These are phyloP conservation scores for Isoetes taiwanensis DNA, from an alignment of 75 land plant species.

Conservation along the genomic window DNA sequence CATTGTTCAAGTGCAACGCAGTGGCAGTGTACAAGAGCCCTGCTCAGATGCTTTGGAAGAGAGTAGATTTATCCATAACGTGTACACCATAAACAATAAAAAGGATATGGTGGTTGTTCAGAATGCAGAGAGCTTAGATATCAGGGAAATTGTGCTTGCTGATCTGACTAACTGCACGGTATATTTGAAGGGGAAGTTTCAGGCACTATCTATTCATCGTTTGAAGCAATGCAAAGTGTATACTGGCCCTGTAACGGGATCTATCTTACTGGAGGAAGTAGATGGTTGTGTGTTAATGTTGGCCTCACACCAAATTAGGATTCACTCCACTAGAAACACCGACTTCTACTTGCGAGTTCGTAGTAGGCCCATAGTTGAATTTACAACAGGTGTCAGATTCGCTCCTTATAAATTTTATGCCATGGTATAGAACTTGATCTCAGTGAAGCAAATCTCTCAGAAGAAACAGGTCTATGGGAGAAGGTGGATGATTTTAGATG, in stretches of 20 bases:
- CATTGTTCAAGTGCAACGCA: too few species aligned
- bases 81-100: too few species aligned
- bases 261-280: conserved; percentile 59
- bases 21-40: too few species aligned
- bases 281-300: conserved; percentile 57
- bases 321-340: conserved; percentile 50
- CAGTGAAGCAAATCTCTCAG: conserved; percentile 37
- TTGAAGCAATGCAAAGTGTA: conserved; percentile 57
- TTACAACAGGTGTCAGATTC: conserved; percentile 50
- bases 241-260: conserved; percentile 73
- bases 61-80: too few species aligned
- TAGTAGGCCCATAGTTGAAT: conserved; percentile 86
- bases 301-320: conserved; percentile 88
- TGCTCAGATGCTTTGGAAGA: too few species aligned
- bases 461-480: conserved; percentile 84
- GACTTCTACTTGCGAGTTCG: conserved; percentile 84
- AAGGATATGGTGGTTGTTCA: conserved; percentile 45
- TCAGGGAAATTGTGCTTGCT: conserved; percentile 51
- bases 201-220: conserved; percentile 45
- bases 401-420: conserved; percentile 62
- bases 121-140: conserved; percentile 13
- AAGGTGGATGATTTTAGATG: conserved; percentile 93
- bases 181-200: conserved; percentile 37
- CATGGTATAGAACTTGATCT: conserved; percentile 59
- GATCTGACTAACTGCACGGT: conserved; percentile 56